These are phyloP conservation scores for Kodamaea plutei DNA, from an alignment of 1,139 yeast species.

Conservation along the genomic window DNA sequence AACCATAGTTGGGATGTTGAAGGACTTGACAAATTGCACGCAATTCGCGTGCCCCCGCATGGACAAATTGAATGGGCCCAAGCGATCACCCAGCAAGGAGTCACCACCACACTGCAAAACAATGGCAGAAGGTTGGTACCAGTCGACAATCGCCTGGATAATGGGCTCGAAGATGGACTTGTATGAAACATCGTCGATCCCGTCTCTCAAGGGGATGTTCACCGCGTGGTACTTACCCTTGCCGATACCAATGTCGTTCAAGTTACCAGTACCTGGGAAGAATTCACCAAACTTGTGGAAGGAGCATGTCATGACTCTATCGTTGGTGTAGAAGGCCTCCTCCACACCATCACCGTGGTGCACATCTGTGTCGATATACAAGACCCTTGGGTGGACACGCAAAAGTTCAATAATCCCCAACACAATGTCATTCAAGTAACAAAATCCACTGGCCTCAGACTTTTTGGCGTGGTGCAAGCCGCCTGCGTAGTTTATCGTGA, in stretches of 20 bases:
- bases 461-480: slow-evolving; percentile 97
- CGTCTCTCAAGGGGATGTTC: slow-evolving; percentile 87
- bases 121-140: slow-evolving; percentile 92
- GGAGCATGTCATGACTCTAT: slow-evolving; percentile 94
- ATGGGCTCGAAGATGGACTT: slow-evolving; percentile 86
- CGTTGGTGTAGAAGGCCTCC: slow-evolving; percentile 94
- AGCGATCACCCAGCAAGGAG: slow-evolving; percentile 83
- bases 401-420: slow-evolving; percentile 84
- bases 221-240: slow-evolving; percentile 85
- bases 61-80: slow-evolving; percentile 88
- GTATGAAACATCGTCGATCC: slow-evolving; percentile 86
- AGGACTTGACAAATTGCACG: slow-evolving; percentile 81
- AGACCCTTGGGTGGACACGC: slow-evolving; percentile 87
- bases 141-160: slow-evolving; percentile 74
- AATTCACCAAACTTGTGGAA: slow-evolving; percentile 96
- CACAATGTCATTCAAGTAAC: slow-evolving; percentile 83
- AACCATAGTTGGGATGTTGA: slow-evolving; percentile 84
- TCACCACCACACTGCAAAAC: slow-evolving; percentile 96
- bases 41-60: slow-evolving; percentile 96
- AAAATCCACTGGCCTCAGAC: slow-evolving; percentile 93
- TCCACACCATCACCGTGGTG: slow-evolving; percentile 99
- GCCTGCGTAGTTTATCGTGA: slow-evolving; percentile 96
- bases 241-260: slow-evolving; percentile 84
- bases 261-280: slow-evolving; percentile 94
- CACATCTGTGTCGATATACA: slow-evolving; percentile 91